A percentile compares a stretch with the other conserved stretches of the same genome.
phyloP scores from a whole-genome alignment of 176 grass and related monocot genomes.

The Oryza officinalis region DNA sequence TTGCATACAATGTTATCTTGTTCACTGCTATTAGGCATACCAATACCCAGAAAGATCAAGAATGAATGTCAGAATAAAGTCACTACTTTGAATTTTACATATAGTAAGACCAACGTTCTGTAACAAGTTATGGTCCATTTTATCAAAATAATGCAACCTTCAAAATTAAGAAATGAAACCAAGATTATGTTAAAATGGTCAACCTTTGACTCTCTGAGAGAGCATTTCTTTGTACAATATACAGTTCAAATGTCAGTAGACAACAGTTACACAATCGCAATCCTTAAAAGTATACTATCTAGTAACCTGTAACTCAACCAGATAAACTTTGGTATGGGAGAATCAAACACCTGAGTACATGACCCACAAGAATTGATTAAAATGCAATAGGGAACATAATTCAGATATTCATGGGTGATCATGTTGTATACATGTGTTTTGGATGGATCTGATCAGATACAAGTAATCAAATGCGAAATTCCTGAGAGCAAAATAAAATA shows the following conservation, averaged over 20 bases:
- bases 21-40: conserved; percentile 16
- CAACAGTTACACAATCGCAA: not conserved
- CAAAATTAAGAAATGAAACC: not conserved
- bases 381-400: not conserved
- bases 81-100: not conserved
- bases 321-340: not conserved
- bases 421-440: not conserved
- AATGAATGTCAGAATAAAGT: conserved; percentile 6
- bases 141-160: conserved; percentile 5
- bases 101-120: not conserved
- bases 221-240: conserved; percentile 1
- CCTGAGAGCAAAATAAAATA: not conserved
- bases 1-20: conserved; percentile 2
- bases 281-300: conserved; percentile 8
- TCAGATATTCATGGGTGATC: conserved; percentile 10
- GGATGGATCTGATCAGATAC: not conserved
- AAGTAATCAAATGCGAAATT: conserved; percentile 23
- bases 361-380: not conserved
- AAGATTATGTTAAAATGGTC: not conserved
- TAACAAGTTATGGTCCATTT: not conserved
- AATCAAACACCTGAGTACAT: not conserved
- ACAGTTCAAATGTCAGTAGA: not conserved
- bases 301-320: not conserved
- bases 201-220: not conserved
- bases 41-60: not conserved